Evolutionary conservation across 768 basidiomycete genomes (phyloP).

Genomic region (Tulasnella sp.): DNA sequence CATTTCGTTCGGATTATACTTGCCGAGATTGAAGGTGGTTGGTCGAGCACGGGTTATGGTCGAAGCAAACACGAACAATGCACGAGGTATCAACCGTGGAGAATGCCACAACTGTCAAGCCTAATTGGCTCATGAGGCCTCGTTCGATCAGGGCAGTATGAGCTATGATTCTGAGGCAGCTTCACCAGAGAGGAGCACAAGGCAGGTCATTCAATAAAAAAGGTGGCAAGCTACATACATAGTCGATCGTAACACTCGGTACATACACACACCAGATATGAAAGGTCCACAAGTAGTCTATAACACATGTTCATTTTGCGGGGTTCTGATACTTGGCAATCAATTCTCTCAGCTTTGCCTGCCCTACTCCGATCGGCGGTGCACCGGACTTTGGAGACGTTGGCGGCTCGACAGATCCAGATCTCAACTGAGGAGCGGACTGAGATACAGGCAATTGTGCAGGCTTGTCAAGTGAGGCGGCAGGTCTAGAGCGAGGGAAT

Average conservation of each 20-base stretch:
- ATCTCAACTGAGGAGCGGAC: slow-evolving; percentile 24
- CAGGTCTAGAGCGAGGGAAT: slow-evolving; percentile 7
- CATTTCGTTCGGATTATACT: not conserved
- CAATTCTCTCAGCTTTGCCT: slow-evolving; percentile 31
- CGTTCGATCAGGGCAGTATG: not conserved
- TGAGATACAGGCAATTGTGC: not conserved
- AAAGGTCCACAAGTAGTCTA: not conserved
- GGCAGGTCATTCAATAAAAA: not conserved
- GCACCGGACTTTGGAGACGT: slow-evolving; percentile 3
- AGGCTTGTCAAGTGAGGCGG: not conserved
- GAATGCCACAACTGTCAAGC: not conserved
- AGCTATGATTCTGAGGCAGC: not conserved
- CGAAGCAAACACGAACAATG: slow-evolving; percentile 13
- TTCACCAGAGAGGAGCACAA: not conserved
- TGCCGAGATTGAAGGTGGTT: not conserved
- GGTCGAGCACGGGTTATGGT: not conserved
- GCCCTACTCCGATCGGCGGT: slow-evolving; percentile 28
- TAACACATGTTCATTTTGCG: slow-evolving; percentile 13
- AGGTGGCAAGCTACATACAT: not conserved
- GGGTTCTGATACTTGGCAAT: slow-evolving; percentile 33
- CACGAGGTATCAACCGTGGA: not conserved
- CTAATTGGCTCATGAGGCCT: not conserved
- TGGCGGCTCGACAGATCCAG: not conserved
- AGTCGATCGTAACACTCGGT: not conserved
- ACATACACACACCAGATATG: not conserved